Percentiles rank a stretch among this genome's conserved stretches.
Evolutionary conservation across 768 basidiomycete genomes (phyloP).

Genomic region (Pisolithus albus): DNA sequence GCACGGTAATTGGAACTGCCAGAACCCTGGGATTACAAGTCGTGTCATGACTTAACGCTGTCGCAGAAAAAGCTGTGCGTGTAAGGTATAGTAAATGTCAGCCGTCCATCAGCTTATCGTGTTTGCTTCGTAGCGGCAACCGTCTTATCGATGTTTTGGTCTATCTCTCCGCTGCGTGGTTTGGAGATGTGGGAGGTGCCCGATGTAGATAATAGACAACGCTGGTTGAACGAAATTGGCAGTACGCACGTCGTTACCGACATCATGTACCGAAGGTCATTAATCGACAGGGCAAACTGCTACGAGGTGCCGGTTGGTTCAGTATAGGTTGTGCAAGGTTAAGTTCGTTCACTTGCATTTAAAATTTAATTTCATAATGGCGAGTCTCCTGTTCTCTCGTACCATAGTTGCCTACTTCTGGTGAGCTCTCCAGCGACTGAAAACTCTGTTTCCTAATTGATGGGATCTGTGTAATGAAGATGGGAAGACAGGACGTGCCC

Average conservation of each 20-base stretch:
- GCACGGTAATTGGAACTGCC: conserved; percentile 84
- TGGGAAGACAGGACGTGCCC: conserved; percentile 18
- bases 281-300: conserved; percentile 23
- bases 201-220: conserved; percentile 21
- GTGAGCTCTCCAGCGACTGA: conserved; percentile 15
- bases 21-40: conserved; percentile 86
- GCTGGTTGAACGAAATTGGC: conserved; percentile 11
- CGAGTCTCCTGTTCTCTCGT: conserved; percentile 27
- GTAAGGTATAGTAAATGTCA: conserved; percentile 22
- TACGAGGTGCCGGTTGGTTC: conserved; percentile 26
- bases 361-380: conserved; percentile 37
- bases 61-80: conserved; percentile 7
- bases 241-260: conserved; percentile 18
- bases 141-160: conserved; percentile 22
- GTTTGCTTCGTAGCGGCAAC: conserved; percentile 2
- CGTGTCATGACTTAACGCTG: conserved; percentile 55
- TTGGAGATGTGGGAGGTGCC: conserved; percentile 11
- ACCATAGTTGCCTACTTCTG: conserved; percentile 24
- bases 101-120: conserved; percentile 18
- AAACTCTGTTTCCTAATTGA: conserved; percentile 25
- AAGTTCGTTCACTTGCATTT: conserved; percentile 35
- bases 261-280: conserved; percentile 28
- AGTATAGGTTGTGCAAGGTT: conserved; percentile 27
- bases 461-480: conserved; percentile 17
- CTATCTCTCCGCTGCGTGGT: conserved; percentile 7